Evolutionary conservation across 2,329 filamentous ascomycete genomes (phyloP).

Genomic region (Didymella pinodella): DNA sequence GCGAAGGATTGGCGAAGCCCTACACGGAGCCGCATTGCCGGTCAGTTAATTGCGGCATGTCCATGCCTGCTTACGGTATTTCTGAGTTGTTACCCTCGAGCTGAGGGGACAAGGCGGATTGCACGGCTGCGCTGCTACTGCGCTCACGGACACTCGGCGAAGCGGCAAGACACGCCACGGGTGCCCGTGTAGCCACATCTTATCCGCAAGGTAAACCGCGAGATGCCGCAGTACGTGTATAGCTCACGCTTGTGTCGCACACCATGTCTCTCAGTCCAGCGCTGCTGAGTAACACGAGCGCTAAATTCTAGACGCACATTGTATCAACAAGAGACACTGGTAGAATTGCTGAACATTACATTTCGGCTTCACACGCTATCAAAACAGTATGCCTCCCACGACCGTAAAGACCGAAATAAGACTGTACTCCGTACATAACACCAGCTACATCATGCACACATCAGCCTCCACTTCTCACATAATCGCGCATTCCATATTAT

Average conservation of each 20-base stretch:
- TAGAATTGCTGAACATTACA: not conserved
- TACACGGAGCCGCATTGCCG: constrained; percentile 20
- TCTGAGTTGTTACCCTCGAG: not conserved
- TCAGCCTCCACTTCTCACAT: not conserved
- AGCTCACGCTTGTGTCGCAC: not conserved
- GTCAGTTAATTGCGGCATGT: constrained; percentile 13
- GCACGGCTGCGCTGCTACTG: constrained; percentile 7
- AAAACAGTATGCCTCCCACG: constrained; percentile 2
- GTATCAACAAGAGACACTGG: not conserved
- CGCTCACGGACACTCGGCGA: not conserved
- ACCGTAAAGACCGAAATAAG: constrained; percentile 2
- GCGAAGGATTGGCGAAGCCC: constrained; percentile 4
- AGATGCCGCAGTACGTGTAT: not conserved
- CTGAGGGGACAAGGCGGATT: constrained; percentile 15
- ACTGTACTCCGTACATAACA: not conserved
- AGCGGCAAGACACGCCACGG: not conserved
- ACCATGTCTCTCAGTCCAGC: not conserved
- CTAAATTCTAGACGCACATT: not conserved
- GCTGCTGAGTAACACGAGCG: not conserved
- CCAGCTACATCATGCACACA: constrained; percentile 7
- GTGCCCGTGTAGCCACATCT: not conserved
- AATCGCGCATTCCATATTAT: not conserved
- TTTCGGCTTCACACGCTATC: not conserved
- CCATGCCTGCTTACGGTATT: constrained; percentile 1
- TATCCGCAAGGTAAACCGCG: not conserved